Evolutionary conservation across 768 basidiomycete species (phyloP).

Genomic region (Boletus sensibilis): DNA sequence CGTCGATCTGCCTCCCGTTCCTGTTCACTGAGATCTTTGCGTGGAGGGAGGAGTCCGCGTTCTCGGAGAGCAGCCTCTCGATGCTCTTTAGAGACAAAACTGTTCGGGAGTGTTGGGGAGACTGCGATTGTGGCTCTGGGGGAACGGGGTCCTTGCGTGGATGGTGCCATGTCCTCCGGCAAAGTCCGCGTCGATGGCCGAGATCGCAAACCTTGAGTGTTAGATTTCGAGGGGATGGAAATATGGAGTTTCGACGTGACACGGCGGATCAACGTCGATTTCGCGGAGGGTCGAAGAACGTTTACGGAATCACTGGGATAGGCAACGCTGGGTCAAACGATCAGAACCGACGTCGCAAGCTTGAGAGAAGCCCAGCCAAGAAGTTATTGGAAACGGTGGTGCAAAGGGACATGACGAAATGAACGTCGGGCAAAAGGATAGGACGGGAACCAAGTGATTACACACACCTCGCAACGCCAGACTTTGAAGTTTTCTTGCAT

Average conservation of each 20-base stretch:
- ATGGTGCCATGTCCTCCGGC: not conserved
- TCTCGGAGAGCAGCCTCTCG: conserved; percentile 58
- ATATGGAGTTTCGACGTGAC: conserved; percentile 31
- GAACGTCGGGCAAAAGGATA: not conserved
- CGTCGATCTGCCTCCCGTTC: conserved; percentile 45
- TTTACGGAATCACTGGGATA: not conserved
- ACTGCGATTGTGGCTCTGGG: not conserved
- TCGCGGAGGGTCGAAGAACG: conserved; percentile 1
- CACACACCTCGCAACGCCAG: conserved; percentile 15
- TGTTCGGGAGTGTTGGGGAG: conserved; percentile 22
- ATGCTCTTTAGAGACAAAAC: conserved; percentile 21
- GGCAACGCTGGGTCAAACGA: not conserved
- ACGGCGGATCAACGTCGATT: conserved; percentile 28
- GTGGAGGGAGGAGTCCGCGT: conserved; percentile 55
- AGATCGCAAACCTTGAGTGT: not conserved
- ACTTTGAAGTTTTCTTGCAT: conserved; percentile 1
- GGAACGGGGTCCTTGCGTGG: conserved; percentile 2
- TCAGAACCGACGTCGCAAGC: not conserved
- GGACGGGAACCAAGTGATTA: not conserved
- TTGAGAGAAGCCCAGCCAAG: not conserved
- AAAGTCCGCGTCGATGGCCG: conserved; percentile 17
- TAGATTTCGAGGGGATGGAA: conserved; percentile 17
- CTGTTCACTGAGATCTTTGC: conserved; percentile 35
- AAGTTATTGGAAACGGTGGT: not conserved
- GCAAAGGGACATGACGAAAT: not conserved